Conservation (phyloP, 495 filamentous ascomycete species). For the Neohortaea acidophila region DNA sequence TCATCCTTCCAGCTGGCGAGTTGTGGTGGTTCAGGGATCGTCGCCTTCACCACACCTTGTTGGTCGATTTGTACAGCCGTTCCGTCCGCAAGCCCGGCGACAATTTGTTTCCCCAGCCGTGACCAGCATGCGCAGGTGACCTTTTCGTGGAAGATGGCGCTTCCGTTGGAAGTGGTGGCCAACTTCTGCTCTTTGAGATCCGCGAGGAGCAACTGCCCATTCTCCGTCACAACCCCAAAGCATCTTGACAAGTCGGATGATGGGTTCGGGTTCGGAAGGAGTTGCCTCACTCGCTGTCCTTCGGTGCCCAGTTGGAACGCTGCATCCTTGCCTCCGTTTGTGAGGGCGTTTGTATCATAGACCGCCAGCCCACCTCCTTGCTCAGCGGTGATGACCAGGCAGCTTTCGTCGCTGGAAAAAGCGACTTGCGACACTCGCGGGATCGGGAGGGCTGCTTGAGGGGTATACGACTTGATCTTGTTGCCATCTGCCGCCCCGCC, state of each 20-base stretch:
- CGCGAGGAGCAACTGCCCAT: conserved; percentile 69
- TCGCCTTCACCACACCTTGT: conserved; percentile 54
- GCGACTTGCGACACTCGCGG: conserved; percentile 73
- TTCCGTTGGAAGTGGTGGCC: conserved; percentile 44
- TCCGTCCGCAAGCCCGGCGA: conserved; percentile 76
- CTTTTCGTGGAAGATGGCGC: conserved; percentile 46
- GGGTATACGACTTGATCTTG: conserved; percentile 55
- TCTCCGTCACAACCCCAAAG: conserved; percentile 63
- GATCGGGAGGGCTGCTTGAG: conserved; percentile 56
- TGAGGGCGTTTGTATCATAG: conserved; percentile 54
- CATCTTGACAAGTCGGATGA: conserved; percentile 38
- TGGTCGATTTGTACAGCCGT: conserved; percentile 70
- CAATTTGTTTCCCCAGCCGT: conserved; percentile 75
- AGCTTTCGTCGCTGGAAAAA: conserved; percentile 74
- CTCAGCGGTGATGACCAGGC: conserved; percentile 70
- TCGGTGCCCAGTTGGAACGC: conserved; percentile 64
- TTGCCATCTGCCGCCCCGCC: conserved; percentile 36
- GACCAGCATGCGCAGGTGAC: conserved; percentile 89
- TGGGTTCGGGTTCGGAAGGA: conserved; percentile 67
- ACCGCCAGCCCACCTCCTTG: conserved; percentile 68
- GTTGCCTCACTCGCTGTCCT: conserved; percentile 51
- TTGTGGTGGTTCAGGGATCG: conserved; percentile 61
- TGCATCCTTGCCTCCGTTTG: conserved; percentile 47
- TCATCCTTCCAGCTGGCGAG: conserved; percentile 21
- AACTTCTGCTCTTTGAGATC: conserved; percentile 55